These are phyloP conservation scores for Ascochyta koolunga DNA, from an alignment of 2,329 filamentous ascomycete species.

Conservation along the genomic window DNA sequence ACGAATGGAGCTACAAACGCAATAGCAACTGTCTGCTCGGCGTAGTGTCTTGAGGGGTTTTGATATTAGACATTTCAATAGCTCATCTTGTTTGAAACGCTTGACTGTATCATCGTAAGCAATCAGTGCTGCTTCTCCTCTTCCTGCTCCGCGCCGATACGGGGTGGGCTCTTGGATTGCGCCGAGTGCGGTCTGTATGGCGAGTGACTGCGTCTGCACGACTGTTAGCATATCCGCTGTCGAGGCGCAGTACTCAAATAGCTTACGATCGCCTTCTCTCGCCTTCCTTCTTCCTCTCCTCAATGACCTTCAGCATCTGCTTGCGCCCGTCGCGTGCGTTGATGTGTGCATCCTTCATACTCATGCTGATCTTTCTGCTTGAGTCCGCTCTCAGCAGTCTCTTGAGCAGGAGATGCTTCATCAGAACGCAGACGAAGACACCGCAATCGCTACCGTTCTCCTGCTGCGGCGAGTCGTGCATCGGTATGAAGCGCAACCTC, in stretches of 20 bases:
- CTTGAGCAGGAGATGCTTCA: slow-evolving; percentile 91
- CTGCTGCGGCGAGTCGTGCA: slow-evolving; percentile 87
- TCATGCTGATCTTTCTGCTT: slow-evolving; percentile 91
- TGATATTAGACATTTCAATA: not conserved
- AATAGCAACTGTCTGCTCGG: not conserved
- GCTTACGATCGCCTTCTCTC: slow-evolving; percentile 82
- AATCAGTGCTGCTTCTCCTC: slow-evolving; percentile 14
- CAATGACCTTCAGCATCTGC: slow-evolving; percentile 90
- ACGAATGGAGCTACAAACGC: not conserved
- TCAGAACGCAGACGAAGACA: slow-evolving; percentile 92
- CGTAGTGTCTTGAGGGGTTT: not conserved
- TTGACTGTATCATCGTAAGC: not conserved
- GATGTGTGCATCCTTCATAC: slow-evolving; percentile 81
- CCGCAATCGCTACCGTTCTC: slow-evolving; percentile 93
- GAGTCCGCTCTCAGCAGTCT: slow-evolving; percentile 79
- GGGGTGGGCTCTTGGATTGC: slow-evolving; percentile 45
- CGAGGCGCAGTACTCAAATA: not conserved
- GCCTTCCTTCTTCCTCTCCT: slow-evolving; percentile 83
- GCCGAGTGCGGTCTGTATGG: slow-evolving; percentile 40
- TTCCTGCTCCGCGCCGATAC: slow-evolving; percentile 44
- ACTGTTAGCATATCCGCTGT: not conserved
- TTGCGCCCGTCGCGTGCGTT: slow-evolving; percentile 81
- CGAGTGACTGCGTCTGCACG: slow-evolving; percentile 40
- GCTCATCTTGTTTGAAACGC: not conserved
- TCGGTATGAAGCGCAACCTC: slow-evolving; percentile 75